Evolutionary conservation across 2,329 filamentous ascomycete species (phyloP).

Genomic region (Paraconiothyrium brasiliense): DNA sequence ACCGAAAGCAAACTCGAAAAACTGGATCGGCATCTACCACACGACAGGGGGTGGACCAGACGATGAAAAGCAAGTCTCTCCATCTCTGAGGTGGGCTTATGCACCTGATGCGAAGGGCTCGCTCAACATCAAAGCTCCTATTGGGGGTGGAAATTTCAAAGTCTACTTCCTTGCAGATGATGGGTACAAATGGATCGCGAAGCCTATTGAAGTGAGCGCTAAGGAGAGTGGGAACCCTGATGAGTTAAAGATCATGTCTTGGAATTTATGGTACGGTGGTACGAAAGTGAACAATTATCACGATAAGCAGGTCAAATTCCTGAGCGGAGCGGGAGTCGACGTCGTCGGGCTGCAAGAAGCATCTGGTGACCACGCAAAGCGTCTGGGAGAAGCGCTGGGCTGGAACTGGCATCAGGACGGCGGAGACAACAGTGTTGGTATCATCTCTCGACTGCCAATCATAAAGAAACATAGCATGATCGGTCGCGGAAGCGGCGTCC

Average conservation of each 20-base stretch:
- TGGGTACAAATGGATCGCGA: constrained; percentile 20
- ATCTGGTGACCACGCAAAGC: constrained; percentile 17
- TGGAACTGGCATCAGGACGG: constrained; percentile 22
- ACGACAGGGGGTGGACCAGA: constrained; percentile 13
- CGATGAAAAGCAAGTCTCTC: constrained; percentile 15
- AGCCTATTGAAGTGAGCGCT: constrained; percentile 16
- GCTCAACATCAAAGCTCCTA: constrained; percentile 12
- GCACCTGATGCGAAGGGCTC: constrained; percentile 11
- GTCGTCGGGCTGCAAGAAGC: constrained; percentile 24
- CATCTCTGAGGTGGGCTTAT: constrained; percentile 18
- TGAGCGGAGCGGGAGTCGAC: constrained; percentile 13
- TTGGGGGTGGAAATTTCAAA: constrained; percentile 20
- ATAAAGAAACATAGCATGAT: constrained; percentile 15
- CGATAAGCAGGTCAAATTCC: constrained; percentile 20
- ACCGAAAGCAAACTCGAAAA: constrained; percentile 15
- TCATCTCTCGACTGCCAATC: constrained; percentile 23
- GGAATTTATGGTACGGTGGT: constrained; percentile 21
- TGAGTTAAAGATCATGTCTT: constrained; percentile 18
- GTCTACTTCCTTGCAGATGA: constrained; percentile 22
- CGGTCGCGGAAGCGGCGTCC: constrained; percentile 14
- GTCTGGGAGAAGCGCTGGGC: constrained; percentile 20
- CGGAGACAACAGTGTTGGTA: constrained; percentile 16
- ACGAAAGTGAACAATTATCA: constrained; percentile 22
- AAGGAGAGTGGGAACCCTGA: constrained; percentile 7
- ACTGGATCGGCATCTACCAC: constrained; percentile 23